Evolutionary conservation across 257 asterid genomes (phyloP).

Genomic region (Solanum pennellii): DNA sequence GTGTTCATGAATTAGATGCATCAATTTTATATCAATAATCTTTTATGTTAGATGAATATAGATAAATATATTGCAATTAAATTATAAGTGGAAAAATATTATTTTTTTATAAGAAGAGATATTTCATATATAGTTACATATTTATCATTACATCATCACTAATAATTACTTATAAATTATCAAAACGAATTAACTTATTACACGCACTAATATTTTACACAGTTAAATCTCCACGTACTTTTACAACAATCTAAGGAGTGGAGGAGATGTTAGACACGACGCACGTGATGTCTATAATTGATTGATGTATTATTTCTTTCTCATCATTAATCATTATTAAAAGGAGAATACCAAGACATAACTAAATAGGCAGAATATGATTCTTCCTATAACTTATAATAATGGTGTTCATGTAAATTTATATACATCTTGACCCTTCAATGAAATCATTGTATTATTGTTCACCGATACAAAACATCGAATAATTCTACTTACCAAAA

Average conservation of each 20-base stretch:
- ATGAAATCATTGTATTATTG: background rate
- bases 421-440: background rate
- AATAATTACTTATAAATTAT: no score
- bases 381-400: no score
- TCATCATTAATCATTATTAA: background rate
- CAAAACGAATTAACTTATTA: no score
- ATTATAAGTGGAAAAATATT: no score
- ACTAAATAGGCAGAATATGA: background rate
- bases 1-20: background rate
- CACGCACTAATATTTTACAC: no score
- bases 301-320: background rate
- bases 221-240: no score
- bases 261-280: background rate
- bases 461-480: background rate
- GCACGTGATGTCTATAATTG: background rate
- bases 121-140: no score
- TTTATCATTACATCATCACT: no score
- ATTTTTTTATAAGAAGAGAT: no score
- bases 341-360: background rate
- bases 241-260: background rate
- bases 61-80: no score
- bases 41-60: background rate
- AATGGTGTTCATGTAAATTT: background rate
- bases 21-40: accelerated
- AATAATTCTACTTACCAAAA: background rate